Percentiles rank a stretch among this genome's conserved stretches.
These are phyloP conservation scores for Aspergillus mulundensis DNA, from an alignment of 495 filamentous ascomycete genomes.

Conservation along the genomic window DNA sequence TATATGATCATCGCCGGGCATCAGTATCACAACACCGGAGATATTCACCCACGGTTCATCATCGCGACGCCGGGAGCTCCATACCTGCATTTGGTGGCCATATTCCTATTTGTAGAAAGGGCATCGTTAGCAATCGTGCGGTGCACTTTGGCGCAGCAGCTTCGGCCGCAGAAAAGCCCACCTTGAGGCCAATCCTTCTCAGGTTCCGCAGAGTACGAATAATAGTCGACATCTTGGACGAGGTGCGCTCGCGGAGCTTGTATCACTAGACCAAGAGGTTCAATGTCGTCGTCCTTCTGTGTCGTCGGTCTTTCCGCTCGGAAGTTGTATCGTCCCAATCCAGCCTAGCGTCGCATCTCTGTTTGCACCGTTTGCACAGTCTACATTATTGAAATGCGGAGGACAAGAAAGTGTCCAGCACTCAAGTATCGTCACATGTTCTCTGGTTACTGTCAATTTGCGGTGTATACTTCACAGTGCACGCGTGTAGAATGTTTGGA, in stretches of 20 bases:
- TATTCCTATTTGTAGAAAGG: constrained; percentile 57
- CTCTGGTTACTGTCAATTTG: neutral
- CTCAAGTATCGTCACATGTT: constrained; percentile 15
- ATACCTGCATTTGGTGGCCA: constrained; percentile 89
- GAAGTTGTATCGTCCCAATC: constrained; percentile 18
- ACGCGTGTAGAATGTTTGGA: constrained; percentile 32
- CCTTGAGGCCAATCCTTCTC: constrained; percentile 82
- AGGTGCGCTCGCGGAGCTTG: constrained; percentile 12
- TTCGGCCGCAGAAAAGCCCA: constrained; percentile 28
- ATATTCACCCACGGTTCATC: constrained; percentile 7
- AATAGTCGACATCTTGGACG: constrained; percentile 81
- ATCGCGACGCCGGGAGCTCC: constrained; percentile 19
- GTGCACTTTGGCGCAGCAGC: neutral
- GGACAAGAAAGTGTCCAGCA: constrained; percentile 4
- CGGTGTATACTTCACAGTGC: neutral
- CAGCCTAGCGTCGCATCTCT: constrained; percentile 21
- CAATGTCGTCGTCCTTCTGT: constrained; percentile 13
- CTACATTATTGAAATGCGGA: neutral
- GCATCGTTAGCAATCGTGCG: constrained; percentile 31
- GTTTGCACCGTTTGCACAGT: constrained; percentile 43
- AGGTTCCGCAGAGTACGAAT: constrained; percentile 81
- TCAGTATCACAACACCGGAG: constrained; percentile 20
- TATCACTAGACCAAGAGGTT: constrained; percentile 8
- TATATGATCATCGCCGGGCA: constrained; percentile 30
- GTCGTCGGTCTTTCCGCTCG: constrained; percentile 11